phyloP scores from a whole-genome alignment of 2,329 filamentous ascomycete species.

The Fusarium nisikadoi region DNA sequence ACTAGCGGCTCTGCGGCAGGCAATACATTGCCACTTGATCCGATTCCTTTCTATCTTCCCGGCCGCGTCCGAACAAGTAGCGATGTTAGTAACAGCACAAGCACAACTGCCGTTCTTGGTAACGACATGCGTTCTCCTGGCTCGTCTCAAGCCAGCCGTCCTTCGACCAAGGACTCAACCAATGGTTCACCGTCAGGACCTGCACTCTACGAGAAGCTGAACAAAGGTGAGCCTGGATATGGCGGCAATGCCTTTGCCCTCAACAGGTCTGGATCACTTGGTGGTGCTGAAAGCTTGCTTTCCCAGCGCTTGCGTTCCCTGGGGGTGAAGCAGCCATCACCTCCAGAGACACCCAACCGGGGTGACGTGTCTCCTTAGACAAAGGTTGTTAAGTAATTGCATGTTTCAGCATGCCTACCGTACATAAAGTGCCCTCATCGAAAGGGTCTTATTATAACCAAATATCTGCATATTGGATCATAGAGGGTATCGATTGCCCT shows the following conservation, averaged over 20 bases:
- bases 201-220: slow-evolving; percentile 72
- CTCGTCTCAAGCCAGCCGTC: slow-evolving; percentile 47
- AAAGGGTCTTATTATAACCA: neutral
- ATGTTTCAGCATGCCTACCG: slow-evolving; percentile 4
- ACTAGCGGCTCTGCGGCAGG: slow-evolving; percentile 41
- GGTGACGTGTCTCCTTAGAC: slow-evolving; percentile 8
- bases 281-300: slow-evolving; percentile 71
- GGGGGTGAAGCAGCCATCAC: slow-evolving; percentile 56
- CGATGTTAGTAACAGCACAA: slow-evolving; percentile 46
- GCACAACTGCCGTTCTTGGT: slow-evolving; percentile 39
- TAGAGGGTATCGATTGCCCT: slow-evolving; percentile 13
- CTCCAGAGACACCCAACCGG: neutral
- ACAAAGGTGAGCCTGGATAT: slow-evolving; percentile 71
- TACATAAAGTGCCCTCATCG: slow-evolving; percentile 1
- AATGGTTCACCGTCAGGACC: slow-evolving; percentile 46
- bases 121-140: slow-evolving; percentile 41
- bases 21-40: slow-evolving; percentile 56
- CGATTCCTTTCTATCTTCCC: slow-evolving; percentile 62
- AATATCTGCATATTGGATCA: neutral
- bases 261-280: slow-evolving; percentile 49
- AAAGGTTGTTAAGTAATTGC: neutral
- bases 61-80: slow-evolving; percentile 47
- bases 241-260: slow-evolving; percentile 64
- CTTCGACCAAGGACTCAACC: slow-evolving; percentile 51
- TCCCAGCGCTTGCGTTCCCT: slow-evolving; percentile 74